Percentiles rank a stretch among this genome's conserved stretches.
Evolutionary conservation across 2,329 filamentous ascomycete genomes (phyloP).

Genomic region (Alternaria brassicae): DNA sequence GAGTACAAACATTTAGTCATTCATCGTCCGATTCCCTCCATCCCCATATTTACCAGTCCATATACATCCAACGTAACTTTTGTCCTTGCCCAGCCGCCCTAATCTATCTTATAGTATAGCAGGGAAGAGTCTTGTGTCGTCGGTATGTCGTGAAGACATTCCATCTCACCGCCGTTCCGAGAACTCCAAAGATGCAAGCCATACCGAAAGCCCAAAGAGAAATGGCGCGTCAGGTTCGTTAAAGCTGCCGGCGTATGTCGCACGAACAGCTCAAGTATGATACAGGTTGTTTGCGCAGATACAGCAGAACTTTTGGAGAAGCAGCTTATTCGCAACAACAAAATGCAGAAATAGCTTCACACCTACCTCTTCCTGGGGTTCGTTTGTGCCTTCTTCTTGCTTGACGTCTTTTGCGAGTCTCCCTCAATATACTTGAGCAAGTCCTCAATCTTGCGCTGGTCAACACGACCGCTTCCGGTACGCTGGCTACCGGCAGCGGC

Average conservation of each 20-base stretch:
- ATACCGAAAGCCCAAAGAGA: not conserved
- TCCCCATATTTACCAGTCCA: not conserved
- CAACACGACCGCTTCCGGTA: slow-evolving; percentile 57
- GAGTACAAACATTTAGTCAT: slow-evolving; percentile 12
- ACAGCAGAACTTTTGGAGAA: not conserved
- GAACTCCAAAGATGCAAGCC: slow-evolving; percentile 4
- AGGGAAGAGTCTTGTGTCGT: not conserved
- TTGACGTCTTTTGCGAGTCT: slow-evolving; percentile 50
- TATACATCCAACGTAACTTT: not conserved
- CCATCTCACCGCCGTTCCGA: not conserved
- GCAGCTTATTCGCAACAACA: not conserved
- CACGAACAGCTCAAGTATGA: not conserved
- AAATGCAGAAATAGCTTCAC: not conserved
- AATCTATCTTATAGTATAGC: not conserved
- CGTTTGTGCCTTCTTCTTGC: slow-evolving; percentile 54
- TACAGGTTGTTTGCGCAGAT: slow-evolving; percentile 2
- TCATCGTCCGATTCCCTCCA: not conserved
- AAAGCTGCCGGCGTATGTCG: not conserved
- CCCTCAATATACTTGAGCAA: slow-evolving; percentile 95
- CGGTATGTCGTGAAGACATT: not conserved
- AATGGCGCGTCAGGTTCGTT: not conserved
- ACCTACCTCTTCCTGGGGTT: slow-evolving; percentile 52
- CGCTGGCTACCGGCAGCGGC: slow-evolving; percentile 49
- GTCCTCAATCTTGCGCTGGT: slow-evolving; percentile 89
- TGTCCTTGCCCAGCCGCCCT: not conserved